A percentile compares a stretch with the other conserved stretches of the same genome.
Evolutionary conservation across 208 protist genomes (phyloP).

Genomic region (Wallacemonas sp.): DNA sequence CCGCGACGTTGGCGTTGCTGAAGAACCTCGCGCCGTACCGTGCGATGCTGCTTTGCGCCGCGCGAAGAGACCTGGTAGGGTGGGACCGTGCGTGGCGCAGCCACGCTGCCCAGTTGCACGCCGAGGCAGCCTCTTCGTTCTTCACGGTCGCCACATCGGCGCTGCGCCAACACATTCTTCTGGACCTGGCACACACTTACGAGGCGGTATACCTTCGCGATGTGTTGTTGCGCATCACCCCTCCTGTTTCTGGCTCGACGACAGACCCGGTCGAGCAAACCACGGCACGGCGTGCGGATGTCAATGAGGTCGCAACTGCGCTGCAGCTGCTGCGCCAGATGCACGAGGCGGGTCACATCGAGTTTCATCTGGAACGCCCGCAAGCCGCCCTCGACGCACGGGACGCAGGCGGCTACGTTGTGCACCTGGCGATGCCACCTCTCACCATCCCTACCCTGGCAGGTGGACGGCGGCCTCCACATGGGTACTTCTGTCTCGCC

Average conservation of each 20-base stretch:
- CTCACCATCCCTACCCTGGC: slow-evolving; percentile 6
- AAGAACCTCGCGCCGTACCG: slow-evolving; percentile 8
- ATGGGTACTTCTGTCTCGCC: slow-evolving; percentile 7
- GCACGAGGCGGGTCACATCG: slow-evolving; percentile 25
- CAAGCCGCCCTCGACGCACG: neutral
- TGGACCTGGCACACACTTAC: slow-evolving; percentile 35
- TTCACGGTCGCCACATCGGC: slow-evolving; percentile 9
- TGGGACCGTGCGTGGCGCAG: slow-evolving; percentile 2
- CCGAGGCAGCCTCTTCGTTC: slow-evolving; percentile 14
- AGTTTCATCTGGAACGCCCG: neutral
- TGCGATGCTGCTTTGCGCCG: slow-evolving; percentile 9
- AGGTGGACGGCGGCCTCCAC: neutral
- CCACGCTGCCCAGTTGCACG: slow-evolving; percentile 1
- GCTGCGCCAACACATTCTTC: slow-evolving; percentile 33
- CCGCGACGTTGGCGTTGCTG: neutral
- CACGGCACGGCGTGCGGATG: neutral
- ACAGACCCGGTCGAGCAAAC: neutral
- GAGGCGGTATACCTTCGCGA: slow-evolving; percentile 26
- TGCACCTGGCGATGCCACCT: slow-evolving; percentile 6
- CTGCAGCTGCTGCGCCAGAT: slow-evolving; percentile 33
- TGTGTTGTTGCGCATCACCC: slow-evolving; percentile 12
- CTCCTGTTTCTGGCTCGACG: neutral
- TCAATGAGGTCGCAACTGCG: neutral
- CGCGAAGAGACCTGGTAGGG: slow-evolving; percentile 19
- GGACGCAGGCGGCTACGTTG: neutral